Evolutionary conservation across 2,329 filamentous ascomycete genomes (phyloP).

Genomic region (Fusarium sp.): DNA sequence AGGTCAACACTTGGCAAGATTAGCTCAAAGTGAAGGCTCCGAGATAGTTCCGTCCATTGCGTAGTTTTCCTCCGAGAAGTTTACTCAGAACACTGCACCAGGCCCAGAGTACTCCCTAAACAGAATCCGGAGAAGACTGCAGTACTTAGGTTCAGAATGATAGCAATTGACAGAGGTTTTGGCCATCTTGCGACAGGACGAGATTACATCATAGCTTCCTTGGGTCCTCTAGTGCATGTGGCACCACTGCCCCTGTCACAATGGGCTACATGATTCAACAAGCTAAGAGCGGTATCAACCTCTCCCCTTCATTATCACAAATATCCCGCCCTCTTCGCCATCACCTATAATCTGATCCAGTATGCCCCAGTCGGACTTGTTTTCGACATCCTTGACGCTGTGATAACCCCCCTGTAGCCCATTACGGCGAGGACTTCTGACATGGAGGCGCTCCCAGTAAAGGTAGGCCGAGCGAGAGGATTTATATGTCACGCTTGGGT

Average conservation of each 20-base stretch:
- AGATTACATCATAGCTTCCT: too few relatives aligned
- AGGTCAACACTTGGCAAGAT: not conserved
- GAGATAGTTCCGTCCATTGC: not conserved
- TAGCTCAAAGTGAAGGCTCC: not conserved
- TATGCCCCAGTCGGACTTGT: slow-evolving; percentile 43
- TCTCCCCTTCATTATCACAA: not conserved
- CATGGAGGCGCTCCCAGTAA: slow-evolving; percentile 55
- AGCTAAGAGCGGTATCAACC: not conserved
- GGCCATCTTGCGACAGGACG: too few relatives aligned
- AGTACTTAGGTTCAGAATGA: not conserved
- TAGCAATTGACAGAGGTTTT: not conserved
- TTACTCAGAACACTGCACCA: not conserved
- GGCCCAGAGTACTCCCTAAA: too few relatives aligned
- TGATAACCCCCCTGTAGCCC: slow-evolving; percentile 55
- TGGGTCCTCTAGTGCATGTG: not conserved
- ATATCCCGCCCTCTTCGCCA: not conserved
- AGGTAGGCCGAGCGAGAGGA: slow-evolving; percentile 51
- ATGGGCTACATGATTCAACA: not conserved
- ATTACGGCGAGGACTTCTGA: slow-evolving; percentile 51
- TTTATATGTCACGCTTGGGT: slow-evolving; percentile 46
- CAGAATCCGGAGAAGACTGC: too few relatives aligned
- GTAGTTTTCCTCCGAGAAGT: not conserved
- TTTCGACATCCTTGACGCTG: slow-evolving; percentile 45
- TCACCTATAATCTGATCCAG: slow-evolving; percentile 36
- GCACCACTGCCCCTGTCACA: not conserved